phyloP scores from a whole-genome alignment of 176 grass and related monocot genomes.

The Raddia guianensis region DNA sequence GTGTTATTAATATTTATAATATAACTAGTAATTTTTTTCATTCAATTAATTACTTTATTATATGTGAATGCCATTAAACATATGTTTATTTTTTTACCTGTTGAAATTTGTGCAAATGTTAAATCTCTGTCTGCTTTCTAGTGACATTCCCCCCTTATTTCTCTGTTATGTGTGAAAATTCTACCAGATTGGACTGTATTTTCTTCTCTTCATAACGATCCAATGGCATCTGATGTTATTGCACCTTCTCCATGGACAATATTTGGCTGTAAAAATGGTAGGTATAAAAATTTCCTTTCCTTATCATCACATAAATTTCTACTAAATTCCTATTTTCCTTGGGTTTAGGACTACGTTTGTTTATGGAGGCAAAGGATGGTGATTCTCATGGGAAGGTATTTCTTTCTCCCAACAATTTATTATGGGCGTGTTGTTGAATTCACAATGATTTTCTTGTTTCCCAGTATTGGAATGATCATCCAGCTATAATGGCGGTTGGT shows the following conservation, averaged over 20 bases:
- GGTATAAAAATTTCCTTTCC: slow-evolving; percentile 22
- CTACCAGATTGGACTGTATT: slow-evolving; percentile 94
- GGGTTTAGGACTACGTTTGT: slow-evolving; percentile 79
- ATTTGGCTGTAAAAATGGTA: slow-evolving; percentile 94
- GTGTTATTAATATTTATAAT: slow-evolving; percentile 29
- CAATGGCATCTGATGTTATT: slow-evolving; percentile 88
- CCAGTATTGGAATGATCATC: slow-evolving; percentile 95
- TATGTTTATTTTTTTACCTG: background rate
- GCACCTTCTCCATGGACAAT: slow-evolving; percentile 95
- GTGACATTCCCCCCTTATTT: slow-evolving; percentile 12
- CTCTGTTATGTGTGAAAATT: slow-evolving; percentile 14
- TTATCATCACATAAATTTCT: slow-evolving; percentile 30
- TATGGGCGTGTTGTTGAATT: slow-evolving; percentile 31
- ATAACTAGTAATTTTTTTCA: slow-evolving; percentile 9
- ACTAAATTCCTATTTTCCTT: slow-evolving; percentile 35
- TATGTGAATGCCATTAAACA: background rate
- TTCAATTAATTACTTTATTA: background rate
- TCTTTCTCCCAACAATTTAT: slow-evolving; percentile 18
- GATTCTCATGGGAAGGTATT: slow-evolving; percentile 72
- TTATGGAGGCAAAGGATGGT: slow-evolving; percentile 91
- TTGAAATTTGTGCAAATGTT: background rate
- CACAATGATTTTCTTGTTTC: slow-evolving; percentile 40
- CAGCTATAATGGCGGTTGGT: slow-evolving; percentile 98
- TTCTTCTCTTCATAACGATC: slow-evolving; percentile 77
- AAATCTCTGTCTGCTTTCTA: slow-evolving; percentile 13